Percentiles rank a stretch among this genome's conserved stretches.
phyloP scores from a whole-genome alignment of 768 basidiomycete species.

The Crepidotus variabilis region DNA sequence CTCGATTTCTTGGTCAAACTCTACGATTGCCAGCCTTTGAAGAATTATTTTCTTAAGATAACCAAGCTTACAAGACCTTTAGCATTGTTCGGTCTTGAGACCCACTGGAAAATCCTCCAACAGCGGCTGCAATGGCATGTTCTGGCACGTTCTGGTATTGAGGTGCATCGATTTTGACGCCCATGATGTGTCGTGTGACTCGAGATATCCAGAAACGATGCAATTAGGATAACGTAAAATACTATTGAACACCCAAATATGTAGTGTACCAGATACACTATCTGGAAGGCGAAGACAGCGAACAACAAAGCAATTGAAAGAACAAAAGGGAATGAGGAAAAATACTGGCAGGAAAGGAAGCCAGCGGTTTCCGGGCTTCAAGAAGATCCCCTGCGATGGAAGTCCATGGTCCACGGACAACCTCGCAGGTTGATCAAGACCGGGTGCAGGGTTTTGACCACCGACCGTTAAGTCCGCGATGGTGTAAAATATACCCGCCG shows the following conservation, averaged over 20 bases:
- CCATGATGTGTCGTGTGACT: background rate
- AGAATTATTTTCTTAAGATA: background rate
- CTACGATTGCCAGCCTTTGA: background rate
- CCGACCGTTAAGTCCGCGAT: too few species aligned
- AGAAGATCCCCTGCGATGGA: background rate
- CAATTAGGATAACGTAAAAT: background rate
- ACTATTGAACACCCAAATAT: background rate
- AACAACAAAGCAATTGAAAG: too few species aligned
- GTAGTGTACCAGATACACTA: background rate
- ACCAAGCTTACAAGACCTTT: too few species aligned
- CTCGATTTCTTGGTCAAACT: background rate
- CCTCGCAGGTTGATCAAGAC: background rate
- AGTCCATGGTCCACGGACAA: background rate
- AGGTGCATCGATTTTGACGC: background rate
- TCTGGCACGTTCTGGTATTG: slow-evolving; percentile 11
- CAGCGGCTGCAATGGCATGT: background rate
- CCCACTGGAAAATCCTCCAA: too few species aligned
- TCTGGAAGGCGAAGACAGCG: too few species aligned
- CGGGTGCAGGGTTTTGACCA: background rate
- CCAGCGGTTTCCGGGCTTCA: background rate
- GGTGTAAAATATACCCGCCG: too few species aligned
- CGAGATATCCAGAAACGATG: too few species aligned
- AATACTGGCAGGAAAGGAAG: background rate
- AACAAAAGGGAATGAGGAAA: background rate
- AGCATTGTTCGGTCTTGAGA: too few species aligned